A percentile compares a stretch with the other conserved stretches of the same genome.
Conservation (phyloP, 768 basidiomycete genomes). For the Psilocybe sp. region DNA sequence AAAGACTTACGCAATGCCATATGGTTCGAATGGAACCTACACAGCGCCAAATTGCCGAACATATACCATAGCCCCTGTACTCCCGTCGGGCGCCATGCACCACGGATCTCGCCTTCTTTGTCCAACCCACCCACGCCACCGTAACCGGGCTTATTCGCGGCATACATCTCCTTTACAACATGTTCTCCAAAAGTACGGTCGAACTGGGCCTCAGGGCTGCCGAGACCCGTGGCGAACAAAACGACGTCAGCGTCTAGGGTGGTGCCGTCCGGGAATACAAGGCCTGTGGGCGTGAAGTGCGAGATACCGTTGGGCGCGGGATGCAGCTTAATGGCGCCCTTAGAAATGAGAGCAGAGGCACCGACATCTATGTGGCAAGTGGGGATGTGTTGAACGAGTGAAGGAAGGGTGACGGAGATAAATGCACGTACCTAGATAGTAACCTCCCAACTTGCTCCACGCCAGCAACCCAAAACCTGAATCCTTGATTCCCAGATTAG, state of each 20-base stretch:
- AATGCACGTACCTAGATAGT: constrained; percentile 30
- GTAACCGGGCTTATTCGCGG: background rate
- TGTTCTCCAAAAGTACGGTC: constrained; percentile 21
- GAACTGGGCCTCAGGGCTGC: constrained; percentile 37
- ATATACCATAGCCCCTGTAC: constrained; percentile 56
- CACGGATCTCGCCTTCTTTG: constrained; percentile 59
- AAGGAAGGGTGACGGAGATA: background rate
- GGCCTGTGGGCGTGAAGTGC: constrained; percentile 38
- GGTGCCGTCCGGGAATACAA: constrained; percentile 48
- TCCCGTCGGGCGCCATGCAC: constrained; percentile 35
- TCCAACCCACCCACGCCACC: constrained; percentile 55
- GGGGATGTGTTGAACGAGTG: background rate
- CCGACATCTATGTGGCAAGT: constrained; percentile 46
- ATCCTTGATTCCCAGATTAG: constrained; percentile 36
- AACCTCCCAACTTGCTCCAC: constrained; percentile 33
- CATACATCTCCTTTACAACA: constrained; percentile 23
- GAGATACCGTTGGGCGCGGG: constrained; percentile 46
- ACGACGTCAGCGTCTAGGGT: constrained; percentile 52
- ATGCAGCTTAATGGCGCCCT: constrained; percentile 73
- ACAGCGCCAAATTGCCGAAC: constrained; percentile 58
- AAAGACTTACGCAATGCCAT: constrained; percentile 59
- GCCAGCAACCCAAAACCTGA: constrained; percentile 32
- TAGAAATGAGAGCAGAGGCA: constrained; percentile 56
- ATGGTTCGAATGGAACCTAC: constrained; percentile 67
- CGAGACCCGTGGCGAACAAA: constrained; percentile 57